Conservation (phyloP, 306 rosid species). For the Boehmeria nivea region DNA sequence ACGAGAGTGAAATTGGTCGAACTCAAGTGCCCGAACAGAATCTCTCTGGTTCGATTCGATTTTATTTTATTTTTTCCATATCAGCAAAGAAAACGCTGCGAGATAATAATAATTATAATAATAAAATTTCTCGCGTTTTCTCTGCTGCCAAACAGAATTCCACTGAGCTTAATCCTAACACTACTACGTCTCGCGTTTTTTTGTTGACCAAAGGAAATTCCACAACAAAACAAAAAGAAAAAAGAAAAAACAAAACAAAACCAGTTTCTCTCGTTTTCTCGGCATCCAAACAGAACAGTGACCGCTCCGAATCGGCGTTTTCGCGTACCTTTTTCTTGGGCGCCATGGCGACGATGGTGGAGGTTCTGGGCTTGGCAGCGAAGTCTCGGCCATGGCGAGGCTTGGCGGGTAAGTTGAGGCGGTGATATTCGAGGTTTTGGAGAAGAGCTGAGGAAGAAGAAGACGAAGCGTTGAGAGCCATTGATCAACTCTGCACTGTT, state of each 20-base stretch:
- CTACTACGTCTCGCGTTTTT: too few species aligned
- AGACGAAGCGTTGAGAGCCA: conserved; percentile 58
- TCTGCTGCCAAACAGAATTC: conserved; percentile 5
- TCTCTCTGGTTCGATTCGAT: not conserved
- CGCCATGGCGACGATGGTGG: conserved; percentile 65
- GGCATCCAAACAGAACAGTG: too few species aligned
- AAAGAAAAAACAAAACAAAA: too few species aligned
- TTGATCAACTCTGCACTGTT: not conserved
- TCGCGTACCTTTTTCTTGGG: conserved; percentile 57
- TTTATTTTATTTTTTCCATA: too few species aligned
- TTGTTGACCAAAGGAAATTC: too few species aligned
- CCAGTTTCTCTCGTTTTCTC: too few species aligned
- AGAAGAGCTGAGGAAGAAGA: conserved; percentile 37
- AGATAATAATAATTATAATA: too few species aligned
- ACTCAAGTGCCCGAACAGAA: too few species aligned
- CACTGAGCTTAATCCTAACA: too few species aligned
- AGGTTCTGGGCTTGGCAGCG: conserved; percentile 26
- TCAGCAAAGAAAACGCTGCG: too few species aligned
- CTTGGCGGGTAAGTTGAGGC: conserved; percentile 27
- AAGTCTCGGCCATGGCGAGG: conserved; percentile 18
- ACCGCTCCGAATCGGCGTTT: not conserved
- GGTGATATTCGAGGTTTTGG: conserved; percentile 24
- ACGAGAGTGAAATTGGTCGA: too few species aligned
- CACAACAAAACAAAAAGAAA: too few species aligned
- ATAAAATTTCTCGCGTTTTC: not conserved